phyloP scores from a whole-genome alignment of 169 alveolate species.

The Cryptosporidium xiaoi region DNA sequence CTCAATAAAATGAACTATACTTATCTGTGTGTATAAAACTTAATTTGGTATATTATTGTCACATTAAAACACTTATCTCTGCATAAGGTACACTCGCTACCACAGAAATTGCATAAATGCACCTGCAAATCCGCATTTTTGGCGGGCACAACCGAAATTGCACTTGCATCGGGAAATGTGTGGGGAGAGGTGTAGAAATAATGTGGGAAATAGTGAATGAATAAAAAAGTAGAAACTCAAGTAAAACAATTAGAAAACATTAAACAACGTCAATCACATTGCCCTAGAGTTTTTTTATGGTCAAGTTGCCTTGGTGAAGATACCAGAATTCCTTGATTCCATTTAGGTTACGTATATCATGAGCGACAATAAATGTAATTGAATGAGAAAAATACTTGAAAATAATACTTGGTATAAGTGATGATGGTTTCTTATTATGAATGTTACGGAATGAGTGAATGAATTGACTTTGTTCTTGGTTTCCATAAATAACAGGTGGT shows the following conservation, averaged over 20 bases:
- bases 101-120: conserved; percentile 1
- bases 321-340: conserved; percentile 57
- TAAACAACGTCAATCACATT: neutral
- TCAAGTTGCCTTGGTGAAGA: conserved; percentile 30
- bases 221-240: neutral
- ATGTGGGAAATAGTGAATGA: neutral
- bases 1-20: neutral
- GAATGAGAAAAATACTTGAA: conserved; percentile 53
- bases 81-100: neutral
- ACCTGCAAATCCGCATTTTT: neutral
- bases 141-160: conserved; percentile 11
- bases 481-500: conserved; percentile 52
- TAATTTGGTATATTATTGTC: too few species aligned
- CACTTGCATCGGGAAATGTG: neutral
- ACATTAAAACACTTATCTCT: neutral
- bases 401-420: conserved; percentile 45
- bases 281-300: conserved; percentile 3
- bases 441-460: neutral
- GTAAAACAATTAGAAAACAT: neutral
- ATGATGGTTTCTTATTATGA: neutral
- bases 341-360: conserved; percentile 56
- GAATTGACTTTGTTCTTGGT: neutral
- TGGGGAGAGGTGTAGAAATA: too few species aligned
- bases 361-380: conserved; percentile 66
- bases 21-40: neutral